phyloP scores from a whole-genome alignment of 805 yeast genomes.

The Starmerella ratchasimensis region DNA sequence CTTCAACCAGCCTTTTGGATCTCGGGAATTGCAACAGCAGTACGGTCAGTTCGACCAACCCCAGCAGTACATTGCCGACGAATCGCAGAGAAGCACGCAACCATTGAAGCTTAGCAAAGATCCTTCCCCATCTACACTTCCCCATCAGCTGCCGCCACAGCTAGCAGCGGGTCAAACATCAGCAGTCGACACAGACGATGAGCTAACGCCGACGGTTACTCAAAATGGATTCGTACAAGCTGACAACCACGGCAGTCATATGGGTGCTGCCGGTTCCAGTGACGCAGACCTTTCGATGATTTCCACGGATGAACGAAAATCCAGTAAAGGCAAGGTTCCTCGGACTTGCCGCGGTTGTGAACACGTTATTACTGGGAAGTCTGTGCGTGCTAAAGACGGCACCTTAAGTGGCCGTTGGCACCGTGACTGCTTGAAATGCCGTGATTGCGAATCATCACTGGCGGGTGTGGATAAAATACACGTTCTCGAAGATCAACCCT shows the following conservation, averaged over 20 bases:
- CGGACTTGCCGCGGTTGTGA: conserved; percentile 57
- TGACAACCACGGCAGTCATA: not conserved
- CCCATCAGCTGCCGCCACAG: not conserved
- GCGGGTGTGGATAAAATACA: conserved; percentile 32
- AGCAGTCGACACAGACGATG: not conserved
- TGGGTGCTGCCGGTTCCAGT: not conserved
- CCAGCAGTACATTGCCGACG: conserved; percentile 3
- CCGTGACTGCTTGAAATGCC: conserved; percentile 67
- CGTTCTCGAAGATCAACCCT: conserved; percentile 66
- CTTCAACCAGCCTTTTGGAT: conserved; percentile 10
- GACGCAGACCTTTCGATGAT: not conserved
- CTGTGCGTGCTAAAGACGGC: conserved; percentile 76
- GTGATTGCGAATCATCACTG: conserved; percentile 36
- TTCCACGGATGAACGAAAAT: not conserved
- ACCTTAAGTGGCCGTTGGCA: conserved; percentile 74
- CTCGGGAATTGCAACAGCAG: not conserved
- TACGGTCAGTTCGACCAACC: too few species aligned
- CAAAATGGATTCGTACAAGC: not conserved
- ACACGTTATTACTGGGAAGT: conserved; percentile 40
- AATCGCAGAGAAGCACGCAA: not conserved
- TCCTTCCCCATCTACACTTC: not conserved
- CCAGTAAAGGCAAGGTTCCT: not conserved
- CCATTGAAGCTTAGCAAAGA: not conserved
- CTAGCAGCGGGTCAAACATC: not conserved
- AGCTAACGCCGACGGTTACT: not conserved